Base-by-base conservation (phyloP, 441 rosid genomes). In the Mallotus japonicus region DNA sequence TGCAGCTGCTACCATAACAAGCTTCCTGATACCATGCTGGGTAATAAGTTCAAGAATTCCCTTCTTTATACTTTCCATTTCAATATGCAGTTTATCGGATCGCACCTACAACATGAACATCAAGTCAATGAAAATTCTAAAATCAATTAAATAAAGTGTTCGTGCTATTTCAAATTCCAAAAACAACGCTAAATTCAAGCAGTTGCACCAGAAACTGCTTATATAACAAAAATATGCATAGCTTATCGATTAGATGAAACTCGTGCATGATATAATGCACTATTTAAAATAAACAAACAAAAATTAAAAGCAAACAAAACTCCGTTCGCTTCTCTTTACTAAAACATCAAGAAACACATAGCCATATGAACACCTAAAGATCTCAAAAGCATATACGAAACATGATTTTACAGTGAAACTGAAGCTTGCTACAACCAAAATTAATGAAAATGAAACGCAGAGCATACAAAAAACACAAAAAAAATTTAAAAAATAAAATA, bases 1-100 rank as follows among this genome's bases (percentile, higher is more conserved):
- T 20, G 92, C 85, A 62, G 99, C 98, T 59, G 96, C 97, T 80
- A 98, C 99, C 96, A 95, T 92, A 46, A 91, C 99, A 80, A 95
- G 96, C 81, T 87, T 84, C 79, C 73, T 87, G 49, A 95, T 90
- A 60, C 95, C 86, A 73, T 84, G 77, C 76, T 49, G 75, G 10
- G 83, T 75, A 72, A 95, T 82, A 6, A 92, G 85, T 54, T 88
- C 86, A 69, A 90, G 75, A 77, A 95, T 87, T 19, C 99, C 99
- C 76, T 85, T 58, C 77, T 89, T 97, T 3, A 90, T 78, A 75
- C 80, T 80, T 67, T 80, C 91, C 79, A 69, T 82, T 78, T 91
- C 97, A 71, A 74, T 63, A 73, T 70, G 75, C 55, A 80, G 76
- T 78, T 84, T 91, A 74, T 92, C 99, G 71, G 97, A 91, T 68